A percentile compares a stretch with the other conserved stretches of the same genome.
phyloP scores from a whole-genome alignment of 1,284 basidiomycete genomes.

The Porodaedalea pini region DNA sequence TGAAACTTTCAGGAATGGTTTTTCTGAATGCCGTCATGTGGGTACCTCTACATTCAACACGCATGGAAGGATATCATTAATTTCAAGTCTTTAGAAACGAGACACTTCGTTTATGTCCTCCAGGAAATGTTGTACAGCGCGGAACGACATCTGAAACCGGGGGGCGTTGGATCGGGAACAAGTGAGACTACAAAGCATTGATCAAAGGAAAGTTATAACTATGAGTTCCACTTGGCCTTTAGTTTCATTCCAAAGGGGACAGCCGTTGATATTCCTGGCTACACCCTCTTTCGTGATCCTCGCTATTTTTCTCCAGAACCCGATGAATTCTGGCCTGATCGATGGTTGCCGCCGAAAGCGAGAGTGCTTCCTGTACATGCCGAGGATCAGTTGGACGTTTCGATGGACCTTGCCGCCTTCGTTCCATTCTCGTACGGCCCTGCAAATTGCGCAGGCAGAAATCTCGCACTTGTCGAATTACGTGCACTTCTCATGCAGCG shows the following conservation, averaged over 20 bases:
- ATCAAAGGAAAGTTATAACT: background rate
- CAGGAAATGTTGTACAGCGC: conserved; percentile 10
- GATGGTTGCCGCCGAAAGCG: conserved; percentile 32
- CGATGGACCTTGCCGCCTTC: conserved; percentile 37
- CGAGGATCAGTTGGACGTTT: background rate
- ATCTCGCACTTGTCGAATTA: conserved; percentile 33
- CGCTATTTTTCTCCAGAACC: conserved; percentile 38
- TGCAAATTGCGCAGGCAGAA: conserved; percentile 34
- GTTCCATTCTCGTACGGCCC: conserved; percentile 34
- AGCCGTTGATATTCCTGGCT: conserved; percentile 43
- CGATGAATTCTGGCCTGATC: conserved; percentile 40
- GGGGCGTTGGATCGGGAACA: conserved; percentile 11
- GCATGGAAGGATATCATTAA: background rate
- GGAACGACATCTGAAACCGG: conserved; percentile 14
- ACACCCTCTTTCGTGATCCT: conserved; percentile 42
- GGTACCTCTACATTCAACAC: conserved; percentile 6
- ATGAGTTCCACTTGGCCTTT: background rate
- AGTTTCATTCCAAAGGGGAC: conserved; percentile 51
- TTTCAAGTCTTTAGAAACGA: conserved; percentile 6
- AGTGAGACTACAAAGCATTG: conserved; percentile 6
- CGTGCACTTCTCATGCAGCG: conserved; percentile 29
- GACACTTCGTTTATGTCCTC: conserved; percentile 10
- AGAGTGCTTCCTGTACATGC: background rate
- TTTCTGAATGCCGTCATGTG: conserved; percentile 34
- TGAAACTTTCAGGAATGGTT: conserved; percentile 27